A percentile compares a stretch with the other conserved stretches of the same genome.
phyloP scores from a whole-genome alignment of 2,329 filamentous ascomycete genomes.

The Nothophoma quercina region DNA sequence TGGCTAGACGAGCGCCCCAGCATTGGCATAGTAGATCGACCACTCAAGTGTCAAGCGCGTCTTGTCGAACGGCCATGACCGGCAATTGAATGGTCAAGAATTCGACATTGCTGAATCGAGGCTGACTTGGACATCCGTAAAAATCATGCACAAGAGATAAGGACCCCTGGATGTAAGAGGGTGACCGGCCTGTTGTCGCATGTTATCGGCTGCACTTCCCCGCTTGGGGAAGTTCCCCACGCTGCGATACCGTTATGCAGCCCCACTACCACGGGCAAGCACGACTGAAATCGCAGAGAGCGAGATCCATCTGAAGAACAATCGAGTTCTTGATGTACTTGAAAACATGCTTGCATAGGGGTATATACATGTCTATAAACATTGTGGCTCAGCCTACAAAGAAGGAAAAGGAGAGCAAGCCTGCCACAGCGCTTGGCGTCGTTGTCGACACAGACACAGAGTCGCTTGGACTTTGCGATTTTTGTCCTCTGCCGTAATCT shows the following conservation, averaged over 20 bases:
- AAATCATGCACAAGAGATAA: constrained; percentile 11
- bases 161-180: not conserved
- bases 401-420: constrained; percentile 8
- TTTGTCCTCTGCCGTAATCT: not conserved
- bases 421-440: constrained; percentile 7
- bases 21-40: not conserved
- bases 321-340: not conserved
- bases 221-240: constrained; percentile 16
- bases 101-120: not conserved
- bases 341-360: not conserved
- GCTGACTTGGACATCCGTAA: not conserved
- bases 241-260: constrained; percentile 1
- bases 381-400: constrained; percentile 1
- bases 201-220: constrained; percentile 13
- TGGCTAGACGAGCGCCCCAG: not conserved
- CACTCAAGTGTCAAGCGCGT: constrained; percentile 11
- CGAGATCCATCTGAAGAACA: not conserved
- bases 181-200: constrained; percentile 1
- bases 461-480: not conserved
- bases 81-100: not conserved
- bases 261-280: not conserved
- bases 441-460: not conserved
- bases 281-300: no score
- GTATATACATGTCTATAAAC: constrained; percentile 13
- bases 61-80: constrained; percentile 3